phyloP scores from a whole-genome alignment of 2,329 filamentous ascomycete genomes.

The Alternaria sp. region DNA sequence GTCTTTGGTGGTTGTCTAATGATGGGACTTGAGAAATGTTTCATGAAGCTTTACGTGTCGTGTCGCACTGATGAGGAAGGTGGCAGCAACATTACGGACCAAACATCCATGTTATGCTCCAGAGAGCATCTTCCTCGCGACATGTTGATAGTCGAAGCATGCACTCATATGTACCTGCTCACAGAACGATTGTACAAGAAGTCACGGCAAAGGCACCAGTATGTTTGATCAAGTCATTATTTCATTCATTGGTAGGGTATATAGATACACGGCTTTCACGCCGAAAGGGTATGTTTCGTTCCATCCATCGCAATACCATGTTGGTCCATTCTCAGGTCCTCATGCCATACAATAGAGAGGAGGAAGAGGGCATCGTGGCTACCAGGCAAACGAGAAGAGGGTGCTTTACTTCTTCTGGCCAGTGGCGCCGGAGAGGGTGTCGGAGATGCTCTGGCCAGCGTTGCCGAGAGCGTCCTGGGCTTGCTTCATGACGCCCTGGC shows the following conservation, averaged over 20 bases:
- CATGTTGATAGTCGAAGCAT: neutral
- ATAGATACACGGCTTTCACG: conserved; percentile 16
- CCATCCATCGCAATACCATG: conserved; percentile 12
- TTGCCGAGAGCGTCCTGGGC: conserved; percentile 54
- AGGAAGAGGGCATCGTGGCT: neutral
- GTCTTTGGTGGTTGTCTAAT: too few relatives aligned
- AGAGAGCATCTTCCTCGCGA: neutral
- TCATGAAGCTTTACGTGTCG: neutral
- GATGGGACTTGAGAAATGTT: neutral
- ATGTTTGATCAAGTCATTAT: conserved; percentile 11
- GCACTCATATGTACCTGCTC: neutral
- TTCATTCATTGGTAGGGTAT: conserved; percentile 32
- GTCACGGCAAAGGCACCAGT: neutral
- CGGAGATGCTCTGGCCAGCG: conserved; percentile 52
- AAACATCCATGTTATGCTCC: neutral
- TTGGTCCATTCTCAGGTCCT: conserved; percentile 13
- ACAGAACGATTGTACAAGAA: neutral
- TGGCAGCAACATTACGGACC: neutral
- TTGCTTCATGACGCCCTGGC: conserved; percentile 51
- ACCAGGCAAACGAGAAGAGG: neutral
- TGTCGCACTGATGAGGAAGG: neutral
- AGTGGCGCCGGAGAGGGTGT: conserved; percentile 48
- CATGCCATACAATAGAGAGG: conserved; percentile 6
- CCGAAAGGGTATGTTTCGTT: conserved; percentile 19
- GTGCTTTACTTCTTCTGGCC: conserved; percentile 47